Evolutionary conservation across 1,284 basidiomycete genomes (phyloP).

Genomic region (Cutaneotrichosporon dermatis): DNA sequence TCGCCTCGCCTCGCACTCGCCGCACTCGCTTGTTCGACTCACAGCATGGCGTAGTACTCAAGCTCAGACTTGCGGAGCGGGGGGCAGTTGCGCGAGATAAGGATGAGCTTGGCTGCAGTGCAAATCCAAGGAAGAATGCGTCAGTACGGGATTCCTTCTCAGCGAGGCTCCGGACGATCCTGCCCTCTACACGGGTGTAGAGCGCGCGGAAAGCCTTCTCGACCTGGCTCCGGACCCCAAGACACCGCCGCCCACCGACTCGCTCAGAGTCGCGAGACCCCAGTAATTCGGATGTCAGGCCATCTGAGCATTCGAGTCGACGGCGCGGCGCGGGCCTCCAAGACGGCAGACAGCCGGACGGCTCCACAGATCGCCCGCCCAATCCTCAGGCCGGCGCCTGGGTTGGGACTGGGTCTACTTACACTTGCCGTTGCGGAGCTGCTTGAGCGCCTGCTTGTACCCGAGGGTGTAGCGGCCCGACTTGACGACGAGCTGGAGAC

Average conservation of each 20-base stretch:
- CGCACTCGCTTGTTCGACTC: conserved; percentile 19
- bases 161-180: conserved; percentile 56
- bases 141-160: conserved; percentile 82
- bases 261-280: too few species aligned
- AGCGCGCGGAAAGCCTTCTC: neutral
- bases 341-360: neutral
- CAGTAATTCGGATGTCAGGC: too few species aligned
- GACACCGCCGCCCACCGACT: too few species aligned
- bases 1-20: neutral
- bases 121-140: conserved; percentile 9
- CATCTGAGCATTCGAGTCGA: too few species aligned
- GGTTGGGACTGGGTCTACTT: conserved; percentile 47
- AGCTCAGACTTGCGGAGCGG: conserved; percentile 98
- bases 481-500: conserved; percentile 97
- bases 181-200: too few species aligned
- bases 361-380: too few species aligned
- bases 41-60: conserved; percentile 99
- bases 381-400: neutral
- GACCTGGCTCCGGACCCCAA: conserved; percentile 2
- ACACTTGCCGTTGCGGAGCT: conserved; percentile 98
- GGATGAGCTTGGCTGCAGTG: conserved; percentile 84
- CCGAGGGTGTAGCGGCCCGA: conserved; percentile 78
- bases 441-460: conserved; percentile 96
- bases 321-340: too few species aligned
- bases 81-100: conserved; percentile 99